These are phyloP conservation scores for Podospora appendiculata DNA, from an alignment of 495 filamentous ascomycete species.

Conservation along the genomic window DNA sequence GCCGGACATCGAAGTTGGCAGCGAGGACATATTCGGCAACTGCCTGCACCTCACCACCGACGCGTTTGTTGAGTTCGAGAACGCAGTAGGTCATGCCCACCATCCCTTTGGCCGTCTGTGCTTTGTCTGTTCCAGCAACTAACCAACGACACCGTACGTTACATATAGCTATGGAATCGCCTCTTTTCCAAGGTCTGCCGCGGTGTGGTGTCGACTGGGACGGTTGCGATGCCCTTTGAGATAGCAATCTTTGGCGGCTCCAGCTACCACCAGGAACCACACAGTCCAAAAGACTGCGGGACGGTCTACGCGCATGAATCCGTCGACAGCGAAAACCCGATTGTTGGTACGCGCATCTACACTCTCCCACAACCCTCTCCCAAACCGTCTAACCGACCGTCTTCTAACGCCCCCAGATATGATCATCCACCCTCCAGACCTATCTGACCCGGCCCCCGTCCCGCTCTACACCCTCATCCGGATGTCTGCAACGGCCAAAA, in stretches of 20 bases:
- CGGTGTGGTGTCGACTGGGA: constrained; percentile 35
- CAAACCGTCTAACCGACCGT: too few species aligned
- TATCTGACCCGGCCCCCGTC: constrained; percentile 12
- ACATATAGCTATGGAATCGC: too few species aligned
- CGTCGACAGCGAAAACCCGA: constrained; percentile 27
- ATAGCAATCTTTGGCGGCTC: constrained; percentile 18
- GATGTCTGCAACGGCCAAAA: constrained; percentile 35
- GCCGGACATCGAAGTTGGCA: constrained; percentile 18
- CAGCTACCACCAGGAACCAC: constrained; percentile 6
- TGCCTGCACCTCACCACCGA: constrained; percentile 37
- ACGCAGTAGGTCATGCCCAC: constrained; percentile 20
- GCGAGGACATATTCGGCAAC: constrained; percentile 25
- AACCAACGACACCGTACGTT: neutral
- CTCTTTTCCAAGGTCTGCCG: constrained; percentile 16
- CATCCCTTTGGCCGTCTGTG: neutral
- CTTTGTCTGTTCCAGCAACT: neutral
- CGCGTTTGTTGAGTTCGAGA: constrained; percentile 40
- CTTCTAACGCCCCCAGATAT: constrained; percentile 21
- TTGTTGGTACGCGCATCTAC: constrained; percentile 24
- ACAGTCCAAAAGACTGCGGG: constrained; percentile 26
- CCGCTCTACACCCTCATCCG: constrained; percentile 38
- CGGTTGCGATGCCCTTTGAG: constrained; percentile 29
- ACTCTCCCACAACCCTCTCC: neutral
- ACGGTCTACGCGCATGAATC: constrained; percentile 26
- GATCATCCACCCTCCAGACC: constrained; percentile 33